Percentiles rank a stretch among this genome's conserved stretches.
Conservation (phyloP, 2,329 filamentous ascomycete species). For the Epichloe baconii region DNA sequence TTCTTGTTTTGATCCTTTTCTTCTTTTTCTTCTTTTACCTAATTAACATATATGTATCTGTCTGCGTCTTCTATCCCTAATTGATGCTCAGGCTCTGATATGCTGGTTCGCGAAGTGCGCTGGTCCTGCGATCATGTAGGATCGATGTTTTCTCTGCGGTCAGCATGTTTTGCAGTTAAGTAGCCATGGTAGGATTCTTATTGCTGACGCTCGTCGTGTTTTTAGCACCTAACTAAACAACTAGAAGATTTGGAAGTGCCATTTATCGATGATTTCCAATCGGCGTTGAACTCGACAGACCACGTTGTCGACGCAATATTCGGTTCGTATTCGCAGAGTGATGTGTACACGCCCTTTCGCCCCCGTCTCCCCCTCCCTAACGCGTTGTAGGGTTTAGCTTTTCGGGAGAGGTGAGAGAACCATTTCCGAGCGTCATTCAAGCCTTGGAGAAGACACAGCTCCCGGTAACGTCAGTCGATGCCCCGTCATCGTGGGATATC, state of each 20-base stretch:
- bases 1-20: neutral
- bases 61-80: neutral
- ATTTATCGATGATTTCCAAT: conserved; percentile 68
- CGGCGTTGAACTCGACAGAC: conserved; percentile 54
- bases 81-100: neutral
- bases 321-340: conserved; percentile 36
- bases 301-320: conserved; percentile 91
- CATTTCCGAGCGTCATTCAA: conserved; percentile 71
- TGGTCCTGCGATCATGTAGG: too few relatives aligned
- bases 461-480: conserved; percentile 80
- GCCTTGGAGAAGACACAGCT: conserved; percentile 59
- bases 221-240: conserved; percentile 68
- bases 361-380: conserved; percentile 1
- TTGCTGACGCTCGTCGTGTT: conserved; percentile 17
- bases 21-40: conserved; percentile 6
- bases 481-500: conserved; percentile 90
- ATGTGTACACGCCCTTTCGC: neutral
- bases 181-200: neutral
- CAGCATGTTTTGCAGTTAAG: too few relatives aligned
- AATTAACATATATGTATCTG: neutral
- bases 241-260: conserved; percentile 70
- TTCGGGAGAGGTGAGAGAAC: conserved; percentile 80
- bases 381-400: conserved; percentile 68
- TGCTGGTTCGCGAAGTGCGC: neutral
- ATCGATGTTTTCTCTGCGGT: too few relatives aligned